Evolutionary conservation across 768 basidiomycete species (phyloP), one percentile per base, ranked within the genome.

Genomic region (Podaxis sp.): DNA sequence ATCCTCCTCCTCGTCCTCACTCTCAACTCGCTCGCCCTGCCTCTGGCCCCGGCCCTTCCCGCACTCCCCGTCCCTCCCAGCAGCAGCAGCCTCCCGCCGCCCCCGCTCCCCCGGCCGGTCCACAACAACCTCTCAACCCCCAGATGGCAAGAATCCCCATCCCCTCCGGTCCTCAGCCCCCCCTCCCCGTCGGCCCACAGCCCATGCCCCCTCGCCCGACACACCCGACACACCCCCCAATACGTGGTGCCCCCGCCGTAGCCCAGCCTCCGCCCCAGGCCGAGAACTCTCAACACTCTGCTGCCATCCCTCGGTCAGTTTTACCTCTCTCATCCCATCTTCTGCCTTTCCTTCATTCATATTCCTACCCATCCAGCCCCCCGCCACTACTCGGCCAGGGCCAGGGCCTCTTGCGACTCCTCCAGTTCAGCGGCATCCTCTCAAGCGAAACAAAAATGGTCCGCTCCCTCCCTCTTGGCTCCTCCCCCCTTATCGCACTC

Each of bases 361-460:
- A 47, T 59, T 46, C 38, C 51, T 29, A 12, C 37, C 3, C 59
- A 40, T 40, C 36, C 54, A 55, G 54, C 4, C 29, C 73, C 8
- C 69, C 69, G 43, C 33, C 33, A 33, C 72, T 71, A 17, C 53
- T 87, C 55, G 84, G 84, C 13, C 72, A 77, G 22, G 89, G 91
- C 17, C 88, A 89, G 73, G 88, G 86, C 6, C 73, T 90, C 19
- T 73, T 80, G 46, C 82, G 88, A 24, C 70, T 94, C 59, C 72
- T 91, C 24, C 85, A 89, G 63, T 90, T 94, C 67, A 91, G 90
- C 65, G 85, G 83, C 9, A 73, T 82, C 29, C 78, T 93, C 4
- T 80, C 87, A 1, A 76, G 70, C 36, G 88, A 89, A 65, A 79
- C 76, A 58, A 73, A 76, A 65, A 75, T 72, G 61, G 81, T 85